Evolutionary conservation across 345 rosid species (phyloP).

Genomic region (Toxicodendron radicans): DNA sequence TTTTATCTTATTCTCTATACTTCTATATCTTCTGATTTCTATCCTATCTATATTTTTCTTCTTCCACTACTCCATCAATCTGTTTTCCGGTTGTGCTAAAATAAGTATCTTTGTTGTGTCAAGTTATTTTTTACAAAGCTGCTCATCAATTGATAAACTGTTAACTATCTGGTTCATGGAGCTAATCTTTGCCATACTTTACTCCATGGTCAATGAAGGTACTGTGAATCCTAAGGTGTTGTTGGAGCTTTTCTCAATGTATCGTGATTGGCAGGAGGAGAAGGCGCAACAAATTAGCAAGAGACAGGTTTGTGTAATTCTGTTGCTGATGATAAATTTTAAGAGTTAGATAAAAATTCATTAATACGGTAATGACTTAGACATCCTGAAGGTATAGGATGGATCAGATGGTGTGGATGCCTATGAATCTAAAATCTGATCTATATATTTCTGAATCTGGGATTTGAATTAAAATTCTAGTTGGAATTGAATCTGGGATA

Average conservation of each 20-base stretch:
- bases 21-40: no score
- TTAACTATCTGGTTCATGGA: neutral
- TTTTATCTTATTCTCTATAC: no score
- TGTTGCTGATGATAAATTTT: neutral
- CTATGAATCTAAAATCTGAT: neutral
- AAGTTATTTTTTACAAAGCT: neutral
- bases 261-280: conserved; percentile 76
- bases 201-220: conserved; percentile 37
- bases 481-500: conserved; percentile 14
- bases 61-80: neutral
- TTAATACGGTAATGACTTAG: neutral
- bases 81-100: neutral
- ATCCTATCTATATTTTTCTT: no score
- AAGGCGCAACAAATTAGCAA: conserved; percentile 62
- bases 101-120: neutral
- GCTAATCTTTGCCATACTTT: conserved; percentile 2
- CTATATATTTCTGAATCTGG: neutral
- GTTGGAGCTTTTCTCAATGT: conserved; percentile 78
- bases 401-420: conserved; percentile 5
- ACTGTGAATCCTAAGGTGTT: conserved; percentile 76
- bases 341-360: neutral
- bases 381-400: neutral
- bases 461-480: conserved; percentile 12
- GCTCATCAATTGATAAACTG: neutral
- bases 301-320: conserved; percentile 53